These are phyloP conservation scores for Geranomyces michiganensis DNA, from an alignment of 192 early-diverging fungal species.

Conservation along the genomic window DNA sequence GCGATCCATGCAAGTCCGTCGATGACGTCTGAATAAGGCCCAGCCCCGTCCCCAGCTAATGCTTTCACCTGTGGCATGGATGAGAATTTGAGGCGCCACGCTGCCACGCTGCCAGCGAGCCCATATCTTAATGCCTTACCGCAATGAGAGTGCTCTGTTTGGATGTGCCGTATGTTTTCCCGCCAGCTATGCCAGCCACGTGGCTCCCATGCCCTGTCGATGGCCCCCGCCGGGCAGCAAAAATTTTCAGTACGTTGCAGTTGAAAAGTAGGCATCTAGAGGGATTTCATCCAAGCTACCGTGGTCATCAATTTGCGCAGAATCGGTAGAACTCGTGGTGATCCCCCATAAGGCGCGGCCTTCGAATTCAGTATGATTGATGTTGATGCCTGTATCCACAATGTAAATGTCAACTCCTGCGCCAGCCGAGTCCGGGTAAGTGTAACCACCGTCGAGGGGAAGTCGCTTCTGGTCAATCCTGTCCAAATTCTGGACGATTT, in stretches of 20 bases:
- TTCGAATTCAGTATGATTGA: constrained; percentile 85
- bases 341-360: constrained; percentile 75
- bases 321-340: constrained; percentile 29
- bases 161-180: constrained; percentile 67
- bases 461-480: constrained; percentile 30
- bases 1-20: constrained; percentile 48
- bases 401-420: constrained; percentile 86
- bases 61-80: constrained; percentile 55
- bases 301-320: constrained; percentile 36
- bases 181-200: constrained; percentile 55
- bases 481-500: constrained; percentile 30
- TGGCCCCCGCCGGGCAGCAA: neutral
- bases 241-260: neutral
- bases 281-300: neutral
- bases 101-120: too few relatives aligned
- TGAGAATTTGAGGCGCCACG: too few relatives aligned
- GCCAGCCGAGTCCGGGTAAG: constrained; percentile 48
- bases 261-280: too few relatives aligned
- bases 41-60: constrained; percentile 46
- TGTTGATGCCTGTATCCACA: constrained; percentile 83
- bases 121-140: constrained; percentile 50
- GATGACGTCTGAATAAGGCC: constrained; percentile 50
- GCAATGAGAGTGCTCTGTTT: constrained; percentile 69
- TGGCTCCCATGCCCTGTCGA: constrained; percentile 53
- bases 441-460: constrained; percentile 28